phyloP scores from a whole-genome alignment of 495 filamentous ascomycete genomes.

The Penicillium coffeae region DNA sequence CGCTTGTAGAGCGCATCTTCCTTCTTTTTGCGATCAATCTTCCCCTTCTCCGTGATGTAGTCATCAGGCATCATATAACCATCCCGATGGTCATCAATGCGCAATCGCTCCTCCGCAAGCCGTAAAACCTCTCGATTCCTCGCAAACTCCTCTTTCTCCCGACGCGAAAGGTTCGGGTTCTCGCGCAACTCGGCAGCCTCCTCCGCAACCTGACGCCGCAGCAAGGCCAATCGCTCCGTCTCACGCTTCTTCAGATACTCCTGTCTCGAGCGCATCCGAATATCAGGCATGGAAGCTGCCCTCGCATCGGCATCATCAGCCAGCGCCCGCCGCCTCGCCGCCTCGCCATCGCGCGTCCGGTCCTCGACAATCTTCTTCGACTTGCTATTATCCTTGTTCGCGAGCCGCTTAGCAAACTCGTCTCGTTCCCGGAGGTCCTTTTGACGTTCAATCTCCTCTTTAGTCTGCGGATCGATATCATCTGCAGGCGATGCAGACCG shows the following conservation, averaged over 20 bases:
- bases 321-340: slow-evolving; percentile 55
- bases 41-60: slow-evolving; percentile 88
- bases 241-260: slow-evolving; percentile 94
- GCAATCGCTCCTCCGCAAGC: slow-evolving; percentile 81
- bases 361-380: slow-evolving; percentile 74
- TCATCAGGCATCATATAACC: slow-evolving; percentile 94
- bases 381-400: slow-evolving; percentile 62
- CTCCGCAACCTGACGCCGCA: slow-evolving; percentile 89
- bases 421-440: slow-evolving; percentile 68
- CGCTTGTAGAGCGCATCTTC: slow-evolving; percentile 87
- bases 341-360: slow-evolving; percentile 54
- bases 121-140: slow-evolving; percentile 83
- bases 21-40: slow-evolving; percentile 85
- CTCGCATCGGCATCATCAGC: slow-evolving; percentile 62
- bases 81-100: slow-evolving; percentile 88
- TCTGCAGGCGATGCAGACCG: slow-evolving; percentile 39
- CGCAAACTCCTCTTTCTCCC: slow-evolving; percentile 86
- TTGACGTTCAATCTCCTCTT: slow-evolving; percentile 52
- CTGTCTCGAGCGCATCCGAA: slow-evolving; percentile 79
- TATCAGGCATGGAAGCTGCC: slow-evolving; percentile 64
- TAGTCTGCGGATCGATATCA: slow-evolving; percentile 57
- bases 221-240: slow-evolving; percentile 72
- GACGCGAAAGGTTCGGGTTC: slow-evolving; percentile 67
- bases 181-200: slow-evolving; percentile 78
- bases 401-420: slow-evolving; percentile 70